Conservation (phyloP, 352 stramenopile genomes). For the Phytopythium chamaehyphon region DNA sequence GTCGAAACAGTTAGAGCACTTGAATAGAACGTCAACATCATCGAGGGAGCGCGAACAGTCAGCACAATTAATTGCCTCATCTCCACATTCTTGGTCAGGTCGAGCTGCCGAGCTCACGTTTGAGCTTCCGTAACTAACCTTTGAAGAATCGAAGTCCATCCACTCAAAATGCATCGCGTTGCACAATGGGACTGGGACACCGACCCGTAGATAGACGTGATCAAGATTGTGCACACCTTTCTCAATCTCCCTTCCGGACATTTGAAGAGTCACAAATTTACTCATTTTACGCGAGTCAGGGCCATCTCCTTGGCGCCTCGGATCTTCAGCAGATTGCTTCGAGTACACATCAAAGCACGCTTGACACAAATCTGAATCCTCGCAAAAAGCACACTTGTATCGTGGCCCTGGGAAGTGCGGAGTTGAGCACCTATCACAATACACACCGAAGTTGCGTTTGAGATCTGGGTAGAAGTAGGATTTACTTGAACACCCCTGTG, state of each 20-base stretch:
- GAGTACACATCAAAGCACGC: constrained; percentile 32
- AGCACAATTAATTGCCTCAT: background rate
- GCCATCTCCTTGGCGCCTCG: background rate
- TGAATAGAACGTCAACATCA: constrained; percentile 19
- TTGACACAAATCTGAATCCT: constrained; percentile 44
- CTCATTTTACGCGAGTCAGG: background rate
- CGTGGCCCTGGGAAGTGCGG: constrained; percentile 32
- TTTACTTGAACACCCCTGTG: constrained; percentile 10
- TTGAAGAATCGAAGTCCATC: constrained; percentile 2
- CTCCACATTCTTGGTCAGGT: constrained; percentile 3
- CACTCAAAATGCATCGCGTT: constrained; percentile 27
- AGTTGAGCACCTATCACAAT: constrained; percentile 38
- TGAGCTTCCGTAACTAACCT: constrained; percentile 4
- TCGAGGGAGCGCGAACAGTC: constrained; percentile 16
- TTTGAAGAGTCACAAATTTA: too few species aligned
- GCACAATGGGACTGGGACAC: constrained; percentile 37
- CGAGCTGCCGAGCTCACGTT: background rate
- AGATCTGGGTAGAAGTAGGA: constrained; percentile 26
- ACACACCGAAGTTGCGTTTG: constrained; percentile 34
- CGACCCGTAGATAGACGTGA: constrained; percentile 40
- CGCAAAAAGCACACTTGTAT: constrained; percentile 55
- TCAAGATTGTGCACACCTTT: constrained; percentile 18
- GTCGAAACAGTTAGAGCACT: constrained; percentile 36
- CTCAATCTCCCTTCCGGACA: background rate
- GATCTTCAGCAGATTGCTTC: constrained; percentile 9